Conservation (phyloP, 441 rosid species). For the Biscutella laevigata region DNA sequence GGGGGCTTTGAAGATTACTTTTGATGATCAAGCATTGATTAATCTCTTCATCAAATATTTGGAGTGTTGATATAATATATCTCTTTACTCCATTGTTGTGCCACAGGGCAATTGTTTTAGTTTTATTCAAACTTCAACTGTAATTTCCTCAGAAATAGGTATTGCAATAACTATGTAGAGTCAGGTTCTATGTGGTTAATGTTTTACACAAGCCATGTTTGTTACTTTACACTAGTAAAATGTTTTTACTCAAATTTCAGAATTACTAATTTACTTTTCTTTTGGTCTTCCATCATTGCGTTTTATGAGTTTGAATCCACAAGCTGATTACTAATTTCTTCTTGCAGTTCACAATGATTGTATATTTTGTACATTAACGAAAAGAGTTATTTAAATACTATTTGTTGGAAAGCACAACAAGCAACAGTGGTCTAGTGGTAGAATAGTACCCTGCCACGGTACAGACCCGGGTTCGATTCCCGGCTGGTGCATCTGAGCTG, state of each 20-base stretch:
- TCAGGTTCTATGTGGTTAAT: constrained; percentile 10
- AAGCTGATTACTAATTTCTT: not conserved
- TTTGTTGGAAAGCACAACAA: too few species aligned
- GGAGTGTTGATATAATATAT: not conserved
- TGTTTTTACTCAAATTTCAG: not conserved
- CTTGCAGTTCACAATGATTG: not conserved
- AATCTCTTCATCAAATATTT: constrained; percentile 11
- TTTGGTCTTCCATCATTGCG: not conserved
- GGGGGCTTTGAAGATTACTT: constrained; percentile 82
- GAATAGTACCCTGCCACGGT: constrained; percentile 95
- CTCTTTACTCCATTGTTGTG: constrained; percentile 19
- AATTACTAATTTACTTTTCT: not conserved
- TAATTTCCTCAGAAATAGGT: constrained; percentile 16
- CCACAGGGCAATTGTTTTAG: constrained; percentile 14
- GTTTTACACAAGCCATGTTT: constrained; percentile 13
- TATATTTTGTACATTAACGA: too few species aligned
- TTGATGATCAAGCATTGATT: constrained; percentile 28
- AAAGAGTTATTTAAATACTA: too few species aligned
- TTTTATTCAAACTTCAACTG: constrained; percentile 14
- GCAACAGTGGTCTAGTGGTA: constrained; percentile 92
- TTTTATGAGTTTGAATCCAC: not conserved
- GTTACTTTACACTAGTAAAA: constrained; percentile 7
- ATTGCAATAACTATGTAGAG: constrained; percentile 12
- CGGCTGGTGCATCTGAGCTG: constrained; percentile 34
- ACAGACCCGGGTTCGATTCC: constrained; percentile 92